These are phyloP conservation scores for Craterostigma plantagineum DNA, from an alignment of 257 asterid species.

Conservation along the genomic window DNA sequence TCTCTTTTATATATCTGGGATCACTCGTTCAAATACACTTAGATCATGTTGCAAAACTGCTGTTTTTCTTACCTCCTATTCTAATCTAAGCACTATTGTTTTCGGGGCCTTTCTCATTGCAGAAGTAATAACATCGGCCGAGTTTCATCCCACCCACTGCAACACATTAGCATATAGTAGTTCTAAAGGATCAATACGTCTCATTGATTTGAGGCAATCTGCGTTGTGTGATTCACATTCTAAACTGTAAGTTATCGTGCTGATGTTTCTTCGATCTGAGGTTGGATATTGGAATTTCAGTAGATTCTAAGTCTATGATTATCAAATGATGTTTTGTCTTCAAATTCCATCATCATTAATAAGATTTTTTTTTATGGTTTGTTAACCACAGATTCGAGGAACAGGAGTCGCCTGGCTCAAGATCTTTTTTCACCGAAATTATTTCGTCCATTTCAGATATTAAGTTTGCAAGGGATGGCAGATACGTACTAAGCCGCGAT, in stretches of 20 bases:
- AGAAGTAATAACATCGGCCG: constrained; percentile 92
- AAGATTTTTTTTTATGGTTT: too few relatives aligned
- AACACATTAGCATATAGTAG: constrained; percentile 74
- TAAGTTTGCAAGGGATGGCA: constrained; percentile 86
- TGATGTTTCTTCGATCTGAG: too few relatives aligned
- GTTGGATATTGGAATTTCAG: too few relatives aligned
- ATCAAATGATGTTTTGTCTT: too few relatives aligned
- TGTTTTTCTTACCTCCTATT: too few relatives aligned
- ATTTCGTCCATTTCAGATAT: constrained; percentile 98
- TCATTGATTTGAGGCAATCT: constrained; percentile 81
- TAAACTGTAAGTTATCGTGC: constrained; percentile 33
- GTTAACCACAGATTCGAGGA: constrained; percentile 73
- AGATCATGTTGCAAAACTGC: too few relatives aligned
- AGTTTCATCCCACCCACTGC: constrained; percentile 85
- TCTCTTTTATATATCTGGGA: too few relatives aligned
- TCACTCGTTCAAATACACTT: too few relatives aligned
- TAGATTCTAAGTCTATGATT: too few relatives aligned
- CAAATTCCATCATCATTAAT: neutral
- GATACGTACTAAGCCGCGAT: constrained; percentile 93
- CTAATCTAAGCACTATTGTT: constrained; percentile 4
- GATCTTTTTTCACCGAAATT: constrained; percentile 99
- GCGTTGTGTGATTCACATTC: constrained; percentile 84
- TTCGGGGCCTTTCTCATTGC: constrained; percentile 12
- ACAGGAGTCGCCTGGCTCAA: constrained; percentile 93
- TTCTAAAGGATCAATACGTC: constrained; percentile 86